A percentile compares a stretch with the other conserved stretches of the same genome.
Conservation (phyloP, 129 eudicot species). For the Solidago caesia region DNA sequence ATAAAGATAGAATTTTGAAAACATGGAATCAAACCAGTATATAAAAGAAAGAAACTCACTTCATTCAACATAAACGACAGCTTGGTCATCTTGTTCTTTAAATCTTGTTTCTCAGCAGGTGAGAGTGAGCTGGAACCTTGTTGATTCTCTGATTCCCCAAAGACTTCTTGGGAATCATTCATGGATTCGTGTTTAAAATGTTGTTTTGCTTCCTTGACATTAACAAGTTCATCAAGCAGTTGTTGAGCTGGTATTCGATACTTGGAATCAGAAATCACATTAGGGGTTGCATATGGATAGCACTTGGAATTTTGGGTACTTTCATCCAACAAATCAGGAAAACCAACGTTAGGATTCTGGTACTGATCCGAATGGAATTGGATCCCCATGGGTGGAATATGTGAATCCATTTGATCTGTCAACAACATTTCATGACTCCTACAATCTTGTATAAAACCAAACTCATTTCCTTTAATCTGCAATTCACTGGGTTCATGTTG, state of each 20-base stretch:
- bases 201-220: conserved; percentile 35
- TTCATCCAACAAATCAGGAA: conserved; percentile 9
- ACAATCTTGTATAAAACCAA: conserved; percentile 16
- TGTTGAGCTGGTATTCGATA: conserved; percentile 45
- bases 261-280: conserved; percentile 45
- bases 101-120: conserved; percentile 53
- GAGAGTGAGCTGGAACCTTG: conserved; percentile 18
- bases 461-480: conserved; percentile 12
- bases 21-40: background rate
- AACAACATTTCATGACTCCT: conserved; percentile 19
- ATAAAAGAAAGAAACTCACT: conserved; percentile 36
- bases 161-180: conserved; percentile 13
- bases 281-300: conserved; percentile 23
- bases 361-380: conserved; percentile 21
- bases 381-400: background rate
- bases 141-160: conserved; percentile 14
- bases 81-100: conserved; percentile 75
- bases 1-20: conserved; percentile 6
- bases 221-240: conserved; percentile 55
- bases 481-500: conserved; percentile 10
- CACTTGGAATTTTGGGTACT: conserved; percentile 21
- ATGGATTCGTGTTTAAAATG: conserved; percentile 5
- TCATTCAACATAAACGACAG: conserved; percentile 70
- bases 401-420: conserved; percentile 13
- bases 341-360: background rate